Base-by-base conservation (phyloP, 1,139 yeast species). In the Debaryomyces robertsiae region DNA sequence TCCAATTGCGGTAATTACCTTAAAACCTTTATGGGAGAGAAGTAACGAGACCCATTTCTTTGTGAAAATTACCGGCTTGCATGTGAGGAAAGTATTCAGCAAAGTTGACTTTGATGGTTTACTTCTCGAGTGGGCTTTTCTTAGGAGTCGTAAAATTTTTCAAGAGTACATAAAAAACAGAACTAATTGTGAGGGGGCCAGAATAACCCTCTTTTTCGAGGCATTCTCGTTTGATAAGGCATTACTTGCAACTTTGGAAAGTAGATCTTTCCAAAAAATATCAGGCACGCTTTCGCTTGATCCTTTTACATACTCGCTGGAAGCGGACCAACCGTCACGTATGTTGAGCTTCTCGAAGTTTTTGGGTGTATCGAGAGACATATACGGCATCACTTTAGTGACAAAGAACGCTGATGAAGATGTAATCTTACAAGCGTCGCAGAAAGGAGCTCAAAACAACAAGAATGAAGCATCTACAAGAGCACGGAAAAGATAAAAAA, bases 11-110 rank as follows among this genome's bases (percentile, higher is more conserved):
- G 64, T 81, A 31, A 64, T 76, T 16, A 63, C 82, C 3, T 56
- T 73, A 39, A 59, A 54, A 22, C 71, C 73, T 2, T 61, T 69
- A 40, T 64, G 60, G n/a, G 63, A 65, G 17, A 54, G 57, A 36
- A 63, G 71, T 2, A 59, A 63, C 9, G 69, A 63, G 28, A 63
- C 71, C 16, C 54, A 57, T 25, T 70, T 75, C 43, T 63, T 67
- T 6, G 75, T 80, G 45, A 69, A 69, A 39, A 75, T 84, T 41
- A 69, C 79, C 3, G 81, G 84, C 2, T 57, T 81, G 15, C 83
- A 83, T 43, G 76, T 83, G 32, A 75, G 89, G 60, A 79, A 77
- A 54, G 90, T 84, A 3, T 84, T 84, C 55, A 60, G 72, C 32
- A 73, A 69, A 45, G 79, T 83, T 9, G 89, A 84, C 30, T 75